These are phyloP conservation scores for Thielaviopsis musarum DNA, from an alignment of 2,329 filamentous ascomycete genomes.

Conservation along the genomic window DNA sequence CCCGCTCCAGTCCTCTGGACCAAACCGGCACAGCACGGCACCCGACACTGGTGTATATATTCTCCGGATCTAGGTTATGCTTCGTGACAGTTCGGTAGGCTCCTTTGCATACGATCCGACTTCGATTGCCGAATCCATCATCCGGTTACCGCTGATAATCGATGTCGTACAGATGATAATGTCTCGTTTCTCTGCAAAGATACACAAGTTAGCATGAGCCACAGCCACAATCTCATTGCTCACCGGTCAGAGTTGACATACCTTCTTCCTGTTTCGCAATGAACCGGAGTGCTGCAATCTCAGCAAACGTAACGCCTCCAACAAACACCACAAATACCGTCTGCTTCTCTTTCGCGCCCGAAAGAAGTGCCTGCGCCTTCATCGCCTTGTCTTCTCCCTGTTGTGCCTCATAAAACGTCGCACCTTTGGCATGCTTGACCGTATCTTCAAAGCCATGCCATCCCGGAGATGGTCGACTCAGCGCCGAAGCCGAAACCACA, in stretches of 20 bases:
- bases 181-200: conserved; percentile 45
- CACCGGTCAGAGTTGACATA: conserved; percentile 19
- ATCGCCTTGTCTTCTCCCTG: conserved; percentile 86
- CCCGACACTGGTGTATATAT: background rate
- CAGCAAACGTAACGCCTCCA: conserved; percentile 90
- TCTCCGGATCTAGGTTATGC: background rate
- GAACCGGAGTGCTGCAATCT: conserved; percentile 86
- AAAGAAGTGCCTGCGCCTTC: conserved; percentile 68
- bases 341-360: conserved; percentile 58
- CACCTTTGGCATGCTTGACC: conserved; percentile 70
- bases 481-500: conserved; percentile 20
- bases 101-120: conserved; percentile 42
- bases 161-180: conserved; percentile 88
- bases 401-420: conserved; percentile 82
- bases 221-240: background rate
- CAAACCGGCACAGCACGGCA: background rate
- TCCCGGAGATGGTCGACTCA: conserved; percentile 49
- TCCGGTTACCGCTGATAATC: conserved; percentile 73
- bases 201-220: background rate
- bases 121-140: conserved; percentile 77
- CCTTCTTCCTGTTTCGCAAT: conserved; percentile 70
- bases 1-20: background rate
- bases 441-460: conserved; percentile 92
- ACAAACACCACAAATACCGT: conserved; percentile 93
- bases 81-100: background rate